Evolutionary conservation across 2,329 filamentous ascomycete species (phyloP).

Genomic region (Pezicula rhizophila): DNA sequence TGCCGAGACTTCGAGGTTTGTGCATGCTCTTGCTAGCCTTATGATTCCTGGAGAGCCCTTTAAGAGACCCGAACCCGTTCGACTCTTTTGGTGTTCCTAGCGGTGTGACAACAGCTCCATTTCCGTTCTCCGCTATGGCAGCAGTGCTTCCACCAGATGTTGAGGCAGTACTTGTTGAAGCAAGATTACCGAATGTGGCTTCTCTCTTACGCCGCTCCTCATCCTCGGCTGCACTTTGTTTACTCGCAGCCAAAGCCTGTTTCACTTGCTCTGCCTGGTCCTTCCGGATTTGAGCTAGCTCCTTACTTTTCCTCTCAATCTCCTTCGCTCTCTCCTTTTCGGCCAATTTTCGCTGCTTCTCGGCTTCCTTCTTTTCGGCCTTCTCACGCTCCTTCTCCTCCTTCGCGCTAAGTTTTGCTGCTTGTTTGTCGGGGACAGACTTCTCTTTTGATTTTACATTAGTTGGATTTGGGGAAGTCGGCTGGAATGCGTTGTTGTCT

Average conservation of each 20-base stretch:
- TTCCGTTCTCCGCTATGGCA: conserved; percentile 2
- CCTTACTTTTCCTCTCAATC: conserved; percentile 34
- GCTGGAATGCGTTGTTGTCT: conserved; percentile 8
- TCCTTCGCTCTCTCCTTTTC: conserved; percentile 38
- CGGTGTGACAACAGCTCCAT: conserved; percentile 13
- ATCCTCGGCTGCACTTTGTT: conserved; percentile 49
- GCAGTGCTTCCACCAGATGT: not conserved
- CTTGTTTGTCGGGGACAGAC: conserved; percentile 21
- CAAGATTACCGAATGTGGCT: conserved; percentile 22
- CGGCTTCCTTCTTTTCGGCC: conserved; percentile 33
- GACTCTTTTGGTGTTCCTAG: conserved; percentile 19
- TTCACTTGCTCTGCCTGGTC: conserved; percentile 49
- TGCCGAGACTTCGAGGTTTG: conserved; percentile 49
- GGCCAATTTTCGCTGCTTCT: conserved; percentile 25
- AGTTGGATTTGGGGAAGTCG: conserved; percentile 20
- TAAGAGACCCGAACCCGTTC: conserved; percentile 33
- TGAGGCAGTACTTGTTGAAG: not conserved
- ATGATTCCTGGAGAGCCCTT: conserved; percentile 47
- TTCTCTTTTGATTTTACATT: conserved; percentile 21
- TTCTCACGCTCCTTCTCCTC: conserved; percentile 61
- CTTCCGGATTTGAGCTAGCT: conserved; percentile 25
- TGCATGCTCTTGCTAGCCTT: conserved; percentile 71
- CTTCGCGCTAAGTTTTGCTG: conserved; percentile 37
- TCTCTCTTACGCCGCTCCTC: conserved; percentile 52
- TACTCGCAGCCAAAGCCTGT: conserved; percentile 52